Evolutionary conservation across 192 early-diverging fungal species (phyloP), one percentile per base, ranked within the genome.

Genomic region (Coemansia sp.): DNA sequence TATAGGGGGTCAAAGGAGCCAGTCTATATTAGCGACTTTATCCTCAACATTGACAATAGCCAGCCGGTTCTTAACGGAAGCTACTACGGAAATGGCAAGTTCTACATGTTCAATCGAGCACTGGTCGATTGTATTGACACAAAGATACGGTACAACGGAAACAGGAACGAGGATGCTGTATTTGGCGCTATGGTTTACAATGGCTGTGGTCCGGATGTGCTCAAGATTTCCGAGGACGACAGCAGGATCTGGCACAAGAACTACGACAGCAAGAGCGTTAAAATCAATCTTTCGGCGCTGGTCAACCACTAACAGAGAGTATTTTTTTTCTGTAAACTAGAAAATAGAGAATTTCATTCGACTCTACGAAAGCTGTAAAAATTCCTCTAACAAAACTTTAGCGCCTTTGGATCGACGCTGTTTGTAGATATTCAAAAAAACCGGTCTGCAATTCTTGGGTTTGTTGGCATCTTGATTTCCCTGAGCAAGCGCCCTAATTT

Each of bases 51-150:
- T 12, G 70, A 72, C 25, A 0, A 13, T 2, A 12, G 7, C 4
- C 62, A 72, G 43, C 24, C 41, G 13, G 21, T 27, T 11, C 34
- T 73, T 11, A 57, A 62, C 23, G 56, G 46, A 10, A 58, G 30
- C 27, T 54, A 51, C 39, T 67, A 67, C 23, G 71, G 64, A 19
- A 73, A 73, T 24, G 71, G 71, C 22, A 73, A 73, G 42, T 73
- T 73, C 33, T 73, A 73, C 61, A 67, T 73, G 64, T 67, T 73
- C 40, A 73, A 73, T 42, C 55, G 64, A 12, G 50, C 23, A 33
- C 57, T 73, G 39, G 15, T 63, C 4, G 52, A 67, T 24, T 73
- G 70, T 47, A 51, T 67, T 0, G 59, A 66, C 17, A 49, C 59
- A 1, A 30, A 55, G 3, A 49, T 73, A 13, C n/a, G 6, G 30